These are phyloP conservation scores for Brassica balearica DNA, from an alignment of 441 rosid species.

Conservation along the genomic window DNA sequence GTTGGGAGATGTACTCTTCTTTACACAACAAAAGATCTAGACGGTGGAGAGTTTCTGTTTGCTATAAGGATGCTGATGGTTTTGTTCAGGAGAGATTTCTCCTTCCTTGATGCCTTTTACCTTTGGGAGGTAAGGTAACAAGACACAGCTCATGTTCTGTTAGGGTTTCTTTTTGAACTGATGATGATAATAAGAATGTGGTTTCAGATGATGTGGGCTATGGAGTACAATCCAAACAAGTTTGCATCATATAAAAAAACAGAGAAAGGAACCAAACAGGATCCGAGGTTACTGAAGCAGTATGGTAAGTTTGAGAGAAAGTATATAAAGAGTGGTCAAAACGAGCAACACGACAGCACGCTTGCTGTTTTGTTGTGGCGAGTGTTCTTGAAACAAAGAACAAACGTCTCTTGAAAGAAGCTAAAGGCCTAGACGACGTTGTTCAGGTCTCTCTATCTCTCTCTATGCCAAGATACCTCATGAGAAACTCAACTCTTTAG, in stretches of 20 bases:
- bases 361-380: conserved; percentile 87
- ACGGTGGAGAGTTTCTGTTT: conserved; percentile 88
- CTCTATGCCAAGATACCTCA: background rate
- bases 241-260: conserved; percentile 61
- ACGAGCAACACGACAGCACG: conserved; percentile 60
- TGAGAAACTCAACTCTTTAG: background rate
- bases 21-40: conserved; percentile 71
- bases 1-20: background rate
- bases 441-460: conserved; percentile 57
- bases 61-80: conserved; percentile 98
- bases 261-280: conserved; percentile 38
- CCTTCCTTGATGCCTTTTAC: conserved; percentile 55
- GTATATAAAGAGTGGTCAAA: conserved; percentile 54
- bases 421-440: conserved; percentile 88
- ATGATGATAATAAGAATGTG: conserved; percentile 38
- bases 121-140: conserved; percentile 99
- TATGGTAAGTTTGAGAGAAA: conserved; percentile 88
- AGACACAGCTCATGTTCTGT: background rate
- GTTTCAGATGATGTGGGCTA: conserved; percentile 94
- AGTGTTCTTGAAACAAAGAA: conserved; percentile 87
- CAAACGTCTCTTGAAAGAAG: conserved; percentile 77
- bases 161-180: conserved; percentile 5
- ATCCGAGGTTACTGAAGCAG: conserved; percentile 62
- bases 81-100: conserved; percentile 92
- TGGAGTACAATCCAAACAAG: conserved; percentile 92